Base-by-base conservation (phyloP, 2,329 filamentous ascomycete species). In the Colletotrichum brevisporum region DNA sequence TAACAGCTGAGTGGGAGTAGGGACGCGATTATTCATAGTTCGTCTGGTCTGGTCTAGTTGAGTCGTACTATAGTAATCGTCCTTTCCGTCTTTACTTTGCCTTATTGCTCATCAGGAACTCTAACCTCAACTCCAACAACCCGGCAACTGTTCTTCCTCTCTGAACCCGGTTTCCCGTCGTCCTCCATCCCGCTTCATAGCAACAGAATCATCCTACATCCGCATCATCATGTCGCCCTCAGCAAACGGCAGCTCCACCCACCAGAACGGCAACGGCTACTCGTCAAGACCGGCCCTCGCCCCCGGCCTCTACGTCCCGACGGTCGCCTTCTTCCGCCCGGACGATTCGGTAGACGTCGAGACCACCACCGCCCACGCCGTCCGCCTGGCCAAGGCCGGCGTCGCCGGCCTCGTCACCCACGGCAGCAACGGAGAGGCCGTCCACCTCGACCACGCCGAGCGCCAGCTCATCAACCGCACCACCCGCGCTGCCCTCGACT, bases 391-490 rank as follows among this genome's bases (percentile, higher is more conserved):
- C 50, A 78, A 86, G 63, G 85, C 89, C 27, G 91, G 90, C 53
- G 85, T 93, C 54, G 85, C 90, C 26, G 91, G 91, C 47, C 82
- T 94, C 55, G 88, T 92, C 26, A 89, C 89, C 8, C 91, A 92
- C 77, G 91, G 91, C 52, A 92, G 89, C 74, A 94, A 93, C 76
- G 92, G 91, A 74, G 92, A 94, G 80, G 91, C 91, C 31, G 66
- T 69, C n/a, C 66, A 69, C 45, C 76, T 88, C 47, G 89, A 87
- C 16, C 86, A 86, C 18, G 84, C 88, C 71, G 89, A 91, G 77
- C 83, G 89, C 63, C 80, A 80, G 55, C 81, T 82, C 52, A 83
- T 91, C 18, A 83, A 92, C 31, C 76, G 80, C 24, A 81, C 86
- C 8, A 90, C 90, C 56, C 82, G 88, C 31, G 70, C 76, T 24